phyloP scores from a whole-genome alignment of 192 early-diverging fungal genomes.

The Coemansia sp. region DNA sequence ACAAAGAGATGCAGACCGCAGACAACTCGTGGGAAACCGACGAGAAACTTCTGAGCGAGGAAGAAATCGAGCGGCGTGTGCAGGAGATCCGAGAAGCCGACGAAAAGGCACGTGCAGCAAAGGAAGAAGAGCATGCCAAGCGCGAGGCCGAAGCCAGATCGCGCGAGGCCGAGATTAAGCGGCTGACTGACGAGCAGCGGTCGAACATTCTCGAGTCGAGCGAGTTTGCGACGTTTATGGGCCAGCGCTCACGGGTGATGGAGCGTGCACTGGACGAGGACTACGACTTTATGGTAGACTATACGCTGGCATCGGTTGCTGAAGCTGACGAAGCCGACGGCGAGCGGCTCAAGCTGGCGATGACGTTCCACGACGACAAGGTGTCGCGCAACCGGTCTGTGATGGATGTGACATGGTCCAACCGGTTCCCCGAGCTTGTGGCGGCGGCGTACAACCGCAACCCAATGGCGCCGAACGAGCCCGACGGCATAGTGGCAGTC shows the following conservation, averaged over 20 bases:
- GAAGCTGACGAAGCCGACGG: conserved; percentile 63
- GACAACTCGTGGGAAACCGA: conserved; percentile 44
- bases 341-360: conserved; percentile 67
- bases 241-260: conserved; percentile 80
- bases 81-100: conserved; percentile 47
- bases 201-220: conserved; percentile 71
- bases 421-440: conserved; percentile 84
- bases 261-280: conserved; percentile 84
- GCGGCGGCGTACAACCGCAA: conserved; percentile 94
- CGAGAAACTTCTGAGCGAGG: conserved; percentile 30
- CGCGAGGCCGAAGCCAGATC: conserved; percentile 66
- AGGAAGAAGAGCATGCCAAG: conserved; percentile 49
- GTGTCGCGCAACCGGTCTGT: conserved; percentile 86
- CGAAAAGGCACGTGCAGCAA: conserved; percentile 27
- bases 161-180: conserved; percentile 58
- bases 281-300: conserved; percentile 95
- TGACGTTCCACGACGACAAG: conserved; percentile 77
- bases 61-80: conserved; percentile 49
- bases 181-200: conserved; percentile 84
- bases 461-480: conserved; percentile 77
- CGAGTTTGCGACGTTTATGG: conserved; percentile 85
- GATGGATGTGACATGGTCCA: conserved; percentile 92
- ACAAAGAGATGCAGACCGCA: conserved; percentile 81
- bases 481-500: conserved; percentile 90
- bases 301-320: conserved; percentile 61